Evolutionary conservation across 306 rosid species (phyloP).

Genomic region (Cicer bijugum): DNA sequence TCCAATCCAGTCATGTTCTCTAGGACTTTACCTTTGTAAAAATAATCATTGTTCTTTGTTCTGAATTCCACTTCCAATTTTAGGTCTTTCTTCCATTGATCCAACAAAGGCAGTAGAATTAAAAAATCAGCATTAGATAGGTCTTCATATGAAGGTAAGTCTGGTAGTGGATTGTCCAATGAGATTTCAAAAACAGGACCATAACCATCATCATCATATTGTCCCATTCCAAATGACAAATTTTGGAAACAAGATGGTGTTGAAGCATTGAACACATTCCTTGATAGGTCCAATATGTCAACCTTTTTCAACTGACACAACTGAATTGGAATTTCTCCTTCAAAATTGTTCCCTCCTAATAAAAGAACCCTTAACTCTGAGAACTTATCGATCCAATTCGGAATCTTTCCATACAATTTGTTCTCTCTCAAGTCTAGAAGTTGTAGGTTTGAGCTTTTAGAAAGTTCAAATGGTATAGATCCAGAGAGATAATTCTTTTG

Average conservation of each 20-base stretch:
- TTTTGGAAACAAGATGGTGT: constrained; percentile 5
- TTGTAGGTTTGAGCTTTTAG: not conserved
- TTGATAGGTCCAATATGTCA: not conserved
- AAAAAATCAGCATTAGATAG: no score
- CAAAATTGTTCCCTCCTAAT: constrained; percentile 20
- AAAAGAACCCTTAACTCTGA: not conserved
- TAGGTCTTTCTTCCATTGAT: not conserved
- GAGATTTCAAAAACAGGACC: not conserved
- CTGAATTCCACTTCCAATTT: constrained; percentile 2
- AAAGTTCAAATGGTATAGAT: not conserved
- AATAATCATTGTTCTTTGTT: not conserved
- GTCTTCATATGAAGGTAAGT: not conserved
- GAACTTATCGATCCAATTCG: not conserved
- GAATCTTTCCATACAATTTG: constrained; percentile 31
- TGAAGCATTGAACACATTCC: not conserved
- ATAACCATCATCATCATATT: not conserved
- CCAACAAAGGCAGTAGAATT: no score
- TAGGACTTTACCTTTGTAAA: not conserved
- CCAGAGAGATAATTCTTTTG: constrained; percentile 23
- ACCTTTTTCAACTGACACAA: not conserved
- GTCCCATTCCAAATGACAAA: not conserved
- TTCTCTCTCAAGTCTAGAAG: constrained; percentile 33
- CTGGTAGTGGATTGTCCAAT: not conserved
- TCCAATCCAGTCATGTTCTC: constrained; percentile 13
- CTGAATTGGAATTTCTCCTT: constrained; percentile 10